Conservation (phyloP, 805 yeast species). For the Wickerhamiella australiensis region DNA sequence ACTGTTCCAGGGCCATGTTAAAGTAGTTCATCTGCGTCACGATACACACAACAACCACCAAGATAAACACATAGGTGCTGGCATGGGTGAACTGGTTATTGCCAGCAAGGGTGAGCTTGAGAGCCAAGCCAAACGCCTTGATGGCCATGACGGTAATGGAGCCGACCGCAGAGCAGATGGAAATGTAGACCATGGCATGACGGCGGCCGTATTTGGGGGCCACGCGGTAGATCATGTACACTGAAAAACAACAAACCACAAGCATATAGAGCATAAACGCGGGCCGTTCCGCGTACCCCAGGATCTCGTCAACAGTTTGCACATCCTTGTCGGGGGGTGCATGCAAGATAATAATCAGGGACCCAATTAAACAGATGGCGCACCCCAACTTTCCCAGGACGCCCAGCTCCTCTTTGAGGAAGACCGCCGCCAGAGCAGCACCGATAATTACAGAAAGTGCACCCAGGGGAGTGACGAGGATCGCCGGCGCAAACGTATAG, state of each 20-base stretch:
- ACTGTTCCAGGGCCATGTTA: constrained; percentile 86
- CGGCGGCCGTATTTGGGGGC: constrained; percentile 70
- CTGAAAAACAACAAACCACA: constrained; percentile 52
- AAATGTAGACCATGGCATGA: constrained; percentile 79
- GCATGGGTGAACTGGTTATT: constrained; percentile 78
- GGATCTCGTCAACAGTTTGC: constrained; percentile 75
- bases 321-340: constrained; percentile 93
- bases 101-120: constrained; percentile 72
- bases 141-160: constrained; percentile 84
- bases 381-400: constrained; percentile 84
- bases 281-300: constrained; percentile 67
- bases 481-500: constrained; percentile 89
- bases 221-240: constrained; percentile 68
- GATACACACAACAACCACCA: constrained; percentile 70
- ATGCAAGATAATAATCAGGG: constrained; percentile 75
- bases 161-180: constrained; percentile 83
- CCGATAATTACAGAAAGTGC: constrained; percentile 86
- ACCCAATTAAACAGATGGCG: constrained; percentile 78
- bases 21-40: constrained; percentile 87
- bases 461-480: constrained; percentile 82
- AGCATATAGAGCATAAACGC: constrained; percentile 53
- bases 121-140: constrained; percentile 86
- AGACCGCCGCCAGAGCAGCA: constrained; percentile 76
- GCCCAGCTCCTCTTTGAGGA: constrained; percentile 77
- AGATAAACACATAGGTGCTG: constrained; percentile 69